Conservation (phyloP, 257 asterid species). For the Nyctanthes arbortristis region DNA sequence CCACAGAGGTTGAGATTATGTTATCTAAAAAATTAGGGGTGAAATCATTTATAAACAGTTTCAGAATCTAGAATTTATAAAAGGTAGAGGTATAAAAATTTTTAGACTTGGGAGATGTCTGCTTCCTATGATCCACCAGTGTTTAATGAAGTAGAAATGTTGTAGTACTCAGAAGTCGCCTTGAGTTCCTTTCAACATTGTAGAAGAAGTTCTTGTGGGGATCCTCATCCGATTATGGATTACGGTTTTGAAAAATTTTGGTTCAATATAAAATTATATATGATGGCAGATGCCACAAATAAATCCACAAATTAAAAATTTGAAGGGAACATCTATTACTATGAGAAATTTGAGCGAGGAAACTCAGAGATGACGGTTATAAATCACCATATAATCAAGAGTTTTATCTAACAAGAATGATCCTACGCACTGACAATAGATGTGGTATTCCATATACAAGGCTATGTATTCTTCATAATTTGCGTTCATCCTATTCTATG, state of each 20-base stretch:
- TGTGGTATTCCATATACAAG: not conserved
- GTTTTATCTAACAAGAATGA: not conserved
- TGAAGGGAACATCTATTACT: not conserved
- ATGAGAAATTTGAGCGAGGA: not conserved
- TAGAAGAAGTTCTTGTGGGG: not conserved
- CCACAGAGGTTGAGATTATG: not conserved
- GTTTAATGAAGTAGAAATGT: not conserved
- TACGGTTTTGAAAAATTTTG: not conserved
- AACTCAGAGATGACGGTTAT: not conserved
- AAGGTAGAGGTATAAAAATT: not conserved
- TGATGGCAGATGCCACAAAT: not conserved
- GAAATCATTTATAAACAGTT: not conserved
- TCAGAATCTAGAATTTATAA: not conserved
- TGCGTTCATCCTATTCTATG: not conserved
- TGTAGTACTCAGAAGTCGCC: not conserved
- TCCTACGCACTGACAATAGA: not conserved
- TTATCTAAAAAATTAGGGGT: not conserved
- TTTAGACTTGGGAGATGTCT: not conserved
- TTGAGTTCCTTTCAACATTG: not conserved
- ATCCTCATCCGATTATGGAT: not conserved
- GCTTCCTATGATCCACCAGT: not conserved
- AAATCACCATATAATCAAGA: not conserved
- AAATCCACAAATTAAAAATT: not conserved
- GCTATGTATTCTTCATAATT: not conserved
- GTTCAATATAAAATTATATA: not conserved